A percentile compares a stretch with the other conserved stretches of the same genome.
Evolutionary conservation across 352 stramenopile species (phyloP).

Genomic region (Thraustochytrium striatum): DNA sequence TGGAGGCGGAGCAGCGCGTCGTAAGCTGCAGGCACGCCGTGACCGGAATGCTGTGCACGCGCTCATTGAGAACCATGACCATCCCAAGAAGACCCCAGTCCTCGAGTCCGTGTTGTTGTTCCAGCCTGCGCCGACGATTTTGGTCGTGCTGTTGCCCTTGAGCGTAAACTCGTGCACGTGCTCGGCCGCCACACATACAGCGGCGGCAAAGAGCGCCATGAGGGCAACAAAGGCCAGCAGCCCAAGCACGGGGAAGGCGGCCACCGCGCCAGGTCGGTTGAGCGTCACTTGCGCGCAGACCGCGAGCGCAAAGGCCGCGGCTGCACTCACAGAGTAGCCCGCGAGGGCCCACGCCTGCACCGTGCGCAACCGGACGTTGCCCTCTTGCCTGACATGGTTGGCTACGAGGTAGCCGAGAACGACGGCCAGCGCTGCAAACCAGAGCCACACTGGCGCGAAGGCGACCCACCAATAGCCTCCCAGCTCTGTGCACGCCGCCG

Average conservation of each 20-base stretch:
- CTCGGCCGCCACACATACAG: not conserved
- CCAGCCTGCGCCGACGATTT: not conserved
- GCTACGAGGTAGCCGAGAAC: not conserved
- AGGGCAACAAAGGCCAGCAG: not conserved
- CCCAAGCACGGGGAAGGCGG: too few relatives aligned
- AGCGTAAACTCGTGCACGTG: not conserved
- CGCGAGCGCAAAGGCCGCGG: too few relatives aligned
- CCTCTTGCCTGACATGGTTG: not conserved
- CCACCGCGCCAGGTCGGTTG: too few relatives aligned
- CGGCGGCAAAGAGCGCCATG: not conserved
- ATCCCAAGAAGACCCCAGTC: not conserved
- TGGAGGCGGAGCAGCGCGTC: too few relatives aligned
- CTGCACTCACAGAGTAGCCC: too few relatives aligned
- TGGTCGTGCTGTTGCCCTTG: not conserved
- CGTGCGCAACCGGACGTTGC: not conserved
- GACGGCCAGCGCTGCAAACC: not conserved
- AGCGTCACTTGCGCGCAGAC: too few relatives aligned
- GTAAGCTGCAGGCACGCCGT: too few relatives aligned
- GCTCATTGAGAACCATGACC: not conserved
- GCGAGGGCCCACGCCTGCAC: not conserved
- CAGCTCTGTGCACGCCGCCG: not conserved
- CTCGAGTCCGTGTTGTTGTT: not conserved
- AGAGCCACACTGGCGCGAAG: conserved; percentile 1
- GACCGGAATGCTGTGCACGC: not conserved
- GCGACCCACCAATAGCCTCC: not conserved